These are phyloP conservation scores for Exophiala spinifera DNA, from an alignment of 2,329 filamentous ascomycete species.

Conservation along the genomic window DNA sequence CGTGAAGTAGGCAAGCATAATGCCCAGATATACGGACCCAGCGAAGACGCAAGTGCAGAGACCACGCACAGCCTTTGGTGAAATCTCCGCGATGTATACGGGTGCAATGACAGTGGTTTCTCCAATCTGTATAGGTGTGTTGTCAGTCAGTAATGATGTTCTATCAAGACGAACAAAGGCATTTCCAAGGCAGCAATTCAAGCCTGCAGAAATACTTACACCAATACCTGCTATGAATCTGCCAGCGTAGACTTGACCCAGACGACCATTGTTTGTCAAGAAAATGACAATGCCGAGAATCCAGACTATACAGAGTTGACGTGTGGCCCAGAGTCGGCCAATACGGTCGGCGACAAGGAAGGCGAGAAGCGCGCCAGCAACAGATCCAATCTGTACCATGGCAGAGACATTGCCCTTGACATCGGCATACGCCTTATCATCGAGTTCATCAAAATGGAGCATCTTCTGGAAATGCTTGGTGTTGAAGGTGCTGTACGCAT, in stretches of 20 bases:
- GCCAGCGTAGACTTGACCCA: conserved; percentile 44
- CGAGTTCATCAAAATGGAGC: conserved; percentile 23
- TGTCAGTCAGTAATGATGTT: not conserved
- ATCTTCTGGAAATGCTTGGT: conserved; percentile 28
- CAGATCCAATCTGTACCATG: conserved; percentile 41
- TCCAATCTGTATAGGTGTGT: conserved; percentile 17
- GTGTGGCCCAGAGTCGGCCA: conserved; percentile 31
- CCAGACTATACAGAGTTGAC: conserved; percentile 26
- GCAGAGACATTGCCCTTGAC: conserved; percentile 39
- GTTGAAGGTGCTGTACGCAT: conserved; percentile 30
- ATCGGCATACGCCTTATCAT: conserved; percentile 31
- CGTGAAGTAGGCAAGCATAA: conserved; percentile 69
- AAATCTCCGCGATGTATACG: conserved; percentile 70
- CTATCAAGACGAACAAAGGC: too few species aligned
- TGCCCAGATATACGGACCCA: conserved; percentile 71
- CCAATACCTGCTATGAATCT: conserved; percentile 46
- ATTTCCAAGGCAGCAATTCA: too few species aligned
- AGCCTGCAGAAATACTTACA: conserved; percentile 28
- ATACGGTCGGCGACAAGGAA: conserved; percentile 32
- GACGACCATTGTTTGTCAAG: conserved; percentile 34
- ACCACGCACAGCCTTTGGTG: conserved; percentile 66
- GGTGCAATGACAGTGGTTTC: conserved; percentile 51
- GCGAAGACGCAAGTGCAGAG: conserved; percentile 71
- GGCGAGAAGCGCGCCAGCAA: conserved; percentile 36
- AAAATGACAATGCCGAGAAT: conserved; percentile 33